A percentile compares a stretch with the other conserved stretches of the same genome.
These are phyloP conservation scores for Amphirosellinia nigrospora DNA, from an alignment of 495 filamentous ascomycete genomes.

Conservation along the genomic window DNA sequence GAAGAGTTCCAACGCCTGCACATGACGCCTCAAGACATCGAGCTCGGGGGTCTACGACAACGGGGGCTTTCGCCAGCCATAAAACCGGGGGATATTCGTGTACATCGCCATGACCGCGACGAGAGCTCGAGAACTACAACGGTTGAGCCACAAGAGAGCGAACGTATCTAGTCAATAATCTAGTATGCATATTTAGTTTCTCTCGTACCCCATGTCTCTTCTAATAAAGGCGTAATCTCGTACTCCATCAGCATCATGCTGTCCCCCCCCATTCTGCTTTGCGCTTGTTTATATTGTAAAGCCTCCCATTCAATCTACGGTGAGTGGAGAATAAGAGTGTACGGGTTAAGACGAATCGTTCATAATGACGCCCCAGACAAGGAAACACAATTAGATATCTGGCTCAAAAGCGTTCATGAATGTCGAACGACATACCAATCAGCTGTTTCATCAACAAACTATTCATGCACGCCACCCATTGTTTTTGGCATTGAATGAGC, in stretches of 20 bases:
- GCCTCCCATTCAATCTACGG: not conserved
- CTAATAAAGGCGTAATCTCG: conserved; percentile 3
- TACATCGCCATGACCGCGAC: conserved; percentile 23
- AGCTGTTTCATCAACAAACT: not conserved
- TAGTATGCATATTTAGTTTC: not conserved
- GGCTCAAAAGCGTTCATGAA: not conserved
- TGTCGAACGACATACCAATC: not conserved
- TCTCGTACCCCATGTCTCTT: not conserved
- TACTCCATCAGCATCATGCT: not conserved
- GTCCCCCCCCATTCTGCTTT: not conserved
- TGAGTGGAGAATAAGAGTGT: not conserved
- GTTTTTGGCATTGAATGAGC: not conserved
- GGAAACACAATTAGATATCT: not conserved
- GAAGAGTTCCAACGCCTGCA: conserved; percentile 36
- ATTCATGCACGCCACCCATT: not conserved
- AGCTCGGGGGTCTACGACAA: conserved; percentile 34
- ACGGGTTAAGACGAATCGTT: not conserved
- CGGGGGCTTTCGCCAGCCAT: conserved; percentile 18
- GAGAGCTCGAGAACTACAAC: conserved; percentile 28
- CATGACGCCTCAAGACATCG: conserved; percentile 34
- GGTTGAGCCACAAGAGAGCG: conserved; percentile 7
- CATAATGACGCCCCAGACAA: not conserved
- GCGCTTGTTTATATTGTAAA: not conserved
- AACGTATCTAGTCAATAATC: conserved; percentile 3
- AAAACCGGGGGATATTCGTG: conserved; percentile 25